Conservation (phyloP, 2,329 filamentous ascomycete species). For the Simplicillium sp. region DNA sequence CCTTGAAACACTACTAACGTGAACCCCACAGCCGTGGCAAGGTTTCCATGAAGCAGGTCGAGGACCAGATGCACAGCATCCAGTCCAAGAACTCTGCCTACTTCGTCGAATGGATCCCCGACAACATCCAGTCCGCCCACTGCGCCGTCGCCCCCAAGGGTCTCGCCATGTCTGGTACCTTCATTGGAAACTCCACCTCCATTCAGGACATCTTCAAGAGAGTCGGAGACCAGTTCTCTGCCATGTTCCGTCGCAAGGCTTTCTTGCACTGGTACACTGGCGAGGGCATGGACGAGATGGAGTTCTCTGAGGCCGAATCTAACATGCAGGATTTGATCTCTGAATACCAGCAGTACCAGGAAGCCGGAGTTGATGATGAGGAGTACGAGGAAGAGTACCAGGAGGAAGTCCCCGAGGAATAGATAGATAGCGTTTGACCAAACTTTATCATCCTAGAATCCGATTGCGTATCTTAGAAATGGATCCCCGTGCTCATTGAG, state of each 20-base stretch:
- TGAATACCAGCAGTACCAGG: conserved; percentile 99
- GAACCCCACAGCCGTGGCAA: conserved; percentile 69
- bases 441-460: too few species aligned
- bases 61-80: conserved; percentile 99
- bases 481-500: too few species aligned
- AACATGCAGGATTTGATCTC: conserved; percentile 99
- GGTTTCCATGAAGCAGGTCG: conserved; percentile 99
- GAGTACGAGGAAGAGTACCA: conserved; percentile 75
- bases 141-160: conserved; percentile 97
- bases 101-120: conserved; percentile 99
- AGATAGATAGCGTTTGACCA: background rate
- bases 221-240: conserved; percentile 98
- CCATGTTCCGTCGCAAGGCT: conserved; percentile 99
- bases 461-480: too few species aligned
- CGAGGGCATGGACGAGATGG: conserved; percentile 99
- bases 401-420: conserved; percentile 72
- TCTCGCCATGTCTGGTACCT: conserved; percentile 98
- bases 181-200: conserved; percentile 97
- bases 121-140: conserved; percentile 99
- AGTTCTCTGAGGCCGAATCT: conserved; percentile 99
- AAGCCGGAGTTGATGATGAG: conserved; percentile 91
- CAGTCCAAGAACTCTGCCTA: conserved; percentile 99
- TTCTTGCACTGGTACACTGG: conserved; percentile 99
- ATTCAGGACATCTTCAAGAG: conserved; percentile 99
- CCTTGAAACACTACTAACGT: conserved; percentile 21